Evolutionary conservation across 495 filamentous ascomycete species (phyloP), one percentile per base, ranked within the genome.

Genomic region (Aspergillus leporis): DNA sequence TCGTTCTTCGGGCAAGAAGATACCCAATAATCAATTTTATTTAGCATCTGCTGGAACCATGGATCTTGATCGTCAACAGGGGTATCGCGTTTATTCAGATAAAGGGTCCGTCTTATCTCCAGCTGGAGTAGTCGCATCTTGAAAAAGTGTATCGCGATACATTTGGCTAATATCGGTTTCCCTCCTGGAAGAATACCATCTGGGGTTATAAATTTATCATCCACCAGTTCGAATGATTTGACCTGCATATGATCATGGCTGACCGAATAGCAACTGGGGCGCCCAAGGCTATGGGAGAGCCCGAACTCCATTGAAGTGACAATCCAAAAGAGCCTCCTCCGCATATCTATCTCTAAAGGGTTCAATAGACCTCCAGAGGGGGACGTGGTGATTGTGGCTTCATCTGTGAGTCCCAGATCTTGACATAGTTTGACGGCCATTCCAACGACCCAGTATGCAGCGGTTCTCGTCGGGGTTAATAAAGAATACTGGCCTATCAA

Each of bases 401-500:
- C 93, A 64, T 96, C 90, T 16, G 85, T 83, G 54, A 95, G 80
- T 5, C 91, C 91, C 25, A 96, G 77, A 50, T 96, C 88, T 66
- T 97, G 93, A 67, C 88, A 89, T 25, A 98, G 83, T 67, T 89
- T 88, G 18, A 88, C 87, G 16, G 90, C 92, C 34, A 92, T 83
- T 13, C 93, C 93, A 43, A 95, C 85, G 32, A 98, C 85, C 78
- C 95, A 96, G 70, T 96, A 98, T 40, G 87, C 87, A 19, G 93
- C 90, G 22, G 92, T 95, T 48, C 91, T 78, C 0, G 92, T 97
- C 4, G 93, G 92, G 4, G 93, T 97, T 40, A 97, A 73, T 38
- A 97, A 78, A 10, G 93, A 96, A 75, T 98, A 98, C 66, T 93
- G 90, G 19, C 85, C 91, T 71, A 97, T 92, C 13, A 98, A 70